Evolutionary conservation across 306 rosid species (phyloP).

Genomic region (Ziziphus jujuba): DNA sequence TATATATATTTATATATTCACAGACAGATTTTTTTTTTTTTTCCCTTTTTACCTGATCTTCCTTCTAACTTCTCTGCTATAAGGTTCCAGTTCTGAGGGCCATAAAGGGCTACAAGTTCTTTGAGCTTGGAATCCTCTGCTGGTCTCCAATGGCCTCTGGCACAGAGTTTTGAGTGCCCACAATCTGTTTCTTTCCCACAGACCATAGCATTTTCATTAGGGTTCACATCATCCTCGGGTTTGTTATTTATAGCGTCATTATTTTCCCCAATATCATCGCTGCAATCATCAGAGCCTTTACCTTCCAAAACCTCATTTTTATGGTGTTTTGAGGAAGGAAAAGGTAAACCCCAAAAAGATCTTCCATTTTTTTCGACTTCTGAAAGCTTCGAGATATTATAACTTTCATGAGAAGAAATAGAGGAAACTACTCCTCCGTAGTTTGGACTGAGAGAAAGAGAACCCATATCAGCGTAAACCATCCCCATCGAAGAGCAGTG

Average conservation of each 20-base stretch:
- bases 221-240: conserved; percentile 28
- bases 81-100: conserved; percentile 98
- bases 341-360: conserved; percentile 51
- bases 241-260: conserved; percentile 23
- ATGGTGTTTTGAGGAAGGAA: conserved; percentile 42
- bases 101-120: conserved; percentile 89
- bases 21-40: neutral
- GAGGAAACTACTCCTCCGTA: conserved; percentile 36
- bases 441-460: conserved; percentile 65
- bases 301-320: conserved; percentile 34
- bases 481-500: conserved; percentile 43
- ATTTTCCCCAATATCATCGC: conserved; percentile 46
- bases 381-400: conserved; percentile 30
- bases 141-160: conserved; percentile 99
- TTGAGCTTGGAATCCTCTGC: conserved; percentile 94
- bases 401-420: conserved; percentile 52
- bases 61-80: conserved; percentile 96
- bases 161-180: conserved; percentile 79
- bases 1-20: no score
- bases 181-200: conserved; percentile 45
- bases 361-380: conserved; percentile 36
- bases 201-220: conserved; percentile 33
- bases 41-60: conserved; percentile 73
- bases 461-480: conserved; percentile 63
- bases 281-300: conserved; percentile 50